Percentiles rank a stretch among this genome's conserved stretches.
These are phyloP conservation scores for Panicum hallii DNA, from an alignment of 202 grass and related monocot species.

Conservation along the genomic window DNA sequence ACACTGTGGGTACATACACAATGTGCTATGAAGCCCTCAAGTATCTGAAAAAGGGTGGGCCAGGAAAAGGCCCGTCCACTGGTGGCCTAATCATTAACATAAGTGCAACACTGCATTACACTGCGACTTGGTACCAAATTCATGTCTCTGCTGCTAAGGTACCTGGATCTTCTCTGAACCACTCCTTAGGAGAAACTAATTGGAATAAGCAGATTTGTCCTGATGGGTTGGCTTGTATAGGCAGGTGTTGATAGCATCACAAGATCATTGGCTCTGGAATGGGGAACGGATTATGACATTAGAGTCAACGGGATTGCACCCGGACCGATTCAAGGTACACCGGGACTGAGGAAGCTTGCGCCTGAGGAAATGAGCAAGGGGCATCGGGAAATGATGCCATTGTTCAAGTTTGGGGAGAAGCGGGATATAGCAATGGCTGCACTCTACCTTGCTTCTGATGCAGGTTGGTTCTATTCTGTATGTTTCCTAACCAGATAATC, in stretches of 20 bases:
- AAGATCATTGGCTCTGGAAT: slow-evolving; percentile 88
- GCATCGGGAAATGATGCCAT: slow-evolving; percentile 53
- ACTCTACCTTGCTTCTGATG: slow-evolving; percentile 92
- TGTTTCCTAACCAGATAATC: not conserved
- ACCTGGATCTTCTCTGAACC: slow-evolving; percentile 8
- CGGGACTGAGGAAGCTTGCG: slow-evolving; percentile 90
- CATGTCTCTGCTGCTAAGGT: slow-evolving; percentile 96
- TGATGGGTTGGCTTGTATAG: slow-evolving; percentile 47
- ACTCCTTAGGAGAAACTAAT: not conserved
- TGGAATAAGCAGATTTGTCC: slow-evolving; percentile 18
- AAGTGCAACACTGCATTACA: slow-evolving; percentile 93
- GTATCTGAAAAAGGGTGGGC: slow-evolving; percentile 85
- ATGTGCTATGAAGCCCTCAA: slow-evolving; percentile 91
- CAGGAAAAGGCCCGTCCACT: slow-evolving; percentile 62
- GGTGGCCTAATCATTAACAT: slow-evolving; percentile 96
- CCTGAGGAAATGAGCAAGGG: slow-evolving; percentile 80
- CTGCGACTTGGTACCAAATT: slow-evolving; percentile 91
- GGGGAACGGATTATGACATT: slow-evolving; percentile 97
- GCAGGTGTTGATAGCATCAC: slow-evolving; percentile 98
- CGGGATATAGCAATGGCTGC: slow-evolving; percentile 91
- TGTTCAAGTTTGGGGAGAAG: slow-evolving; percentile 83
- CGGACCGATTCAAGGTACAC: slow-evolving; percentile 83
- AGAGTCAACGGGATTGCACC: slow-evolving; percentile 96
- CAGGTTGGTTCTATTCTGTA: slow-evolving; percentile 59
- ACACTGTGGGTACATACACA: slow-evolving; percentile 88